These are phyloP conservation scores for barley (Hordeum vulgare) DNA, from an alignment of 176 grass and related monocot species.

Conservation along the genomic window MorexV3_pseudomolecules_assembly NC_058522.1:505151385-505151884, in stretches of 20 bases:
- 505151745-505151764: neutral
- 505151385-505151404: neutral
- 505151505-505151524: slow-evolving; percentile 89
- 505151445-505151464: slow-evolving; percentile 81
- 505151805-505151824: slow-evolving; percentile 85
- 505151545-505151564: slow-evolving; percentile 83
- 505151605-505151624: neutral
- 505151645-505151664: neutral
- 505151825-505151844: slow-evolving; percentile 88
- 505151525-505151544: slow-evolving; percentile 49
- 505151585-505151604: neutral
- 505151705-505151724: neutral
- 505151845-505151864: slow-evolving; percentile 39
- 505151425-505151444: slow-evolving; percentile 87
- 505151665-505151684: neutral
- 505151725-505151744: neutral
- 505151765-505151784: slow-evolving; percentile 24
- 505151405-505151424: slow-evolving; percentile 60
- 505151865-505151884: slow-evolving; percentile 41
- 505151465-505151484: slow-evolving; percentile 91
- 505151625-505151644: neutral
- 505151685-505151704: neutral
- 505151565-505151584: slow-evolving; percentile 12
- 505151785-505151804: slow-evolving; percentile 83
- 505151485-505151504: slow-evolving; percentile 91